phyloP scores from a whole-genome alignment of 441 rosid species.

The Capsella rubella region DNA sequence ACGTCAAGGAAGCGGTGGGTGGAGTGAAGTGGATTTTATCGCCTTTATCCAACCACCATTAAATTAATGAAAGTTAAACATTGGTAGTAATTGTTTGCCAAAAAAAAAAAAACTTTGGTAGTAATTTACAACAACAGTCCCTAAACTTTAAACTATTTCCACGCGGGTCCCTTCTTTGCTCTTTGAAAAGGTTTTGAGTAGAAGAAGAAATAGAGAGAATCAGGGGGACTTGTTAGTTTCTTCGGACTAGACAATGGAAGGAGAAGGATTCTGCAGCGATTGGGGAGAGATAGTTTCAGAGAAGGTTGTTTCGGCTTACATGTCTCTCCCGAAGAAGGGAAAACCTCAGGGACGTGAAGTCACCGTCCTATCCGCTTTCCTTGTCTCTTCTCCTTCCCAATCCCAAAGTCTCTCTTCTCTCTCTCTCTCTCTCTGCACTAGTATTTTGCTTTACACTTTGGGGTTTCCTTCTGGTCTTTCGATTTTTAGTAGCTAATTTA shows the following conservation, averaged over 20 bases:
- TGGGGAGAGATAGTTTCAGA: constrained; percentile 68
- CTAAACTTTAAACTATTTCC: constrained; percentile 10
- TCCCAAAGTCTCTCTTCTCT: constrained; percentile 55
- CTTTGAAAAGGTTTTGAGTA: neutral
- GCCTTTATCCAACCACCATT: constrained; percentile 15
- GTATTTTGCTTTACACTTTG: neutral
- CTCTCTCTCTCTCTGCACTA: neutral
- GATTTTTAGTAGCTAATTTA: constrained; percentile 15
- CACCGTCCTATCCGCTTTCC: constrained; percentile 83
- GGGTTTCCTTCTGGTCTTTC: neutral
- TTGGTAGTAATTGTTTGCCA: too few relatives aligned
- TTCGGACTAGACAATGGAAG: constrained; percentile 24
- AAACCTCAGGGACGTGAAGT: constrained; percentile 97
- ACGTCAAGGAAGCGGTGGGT: constrained; percentile 3
- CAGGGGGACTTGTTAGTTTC: neutral
- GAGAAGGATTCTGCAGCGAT: constrained; percentile 22
- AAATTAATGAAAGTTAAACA: too few relatives aligned
- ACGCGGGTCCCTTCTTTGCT: neutral
- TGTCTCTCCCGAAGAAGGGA: constrained; percentile 82
- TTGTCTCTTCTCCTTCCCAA: constrained; percentile 77
- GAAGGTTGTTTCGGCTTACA: constrained; percentile 60
- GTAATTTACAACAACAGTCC: neutral
- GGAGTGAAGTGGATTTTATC: neutral
- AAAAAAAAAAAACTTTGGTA: neutral
- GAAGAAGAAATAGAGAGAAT: too few relatives aligned